Conservation (phyloP, 2,329 filamentous ascomycete species). For the Fusarium oligoseptatum region DNA sequence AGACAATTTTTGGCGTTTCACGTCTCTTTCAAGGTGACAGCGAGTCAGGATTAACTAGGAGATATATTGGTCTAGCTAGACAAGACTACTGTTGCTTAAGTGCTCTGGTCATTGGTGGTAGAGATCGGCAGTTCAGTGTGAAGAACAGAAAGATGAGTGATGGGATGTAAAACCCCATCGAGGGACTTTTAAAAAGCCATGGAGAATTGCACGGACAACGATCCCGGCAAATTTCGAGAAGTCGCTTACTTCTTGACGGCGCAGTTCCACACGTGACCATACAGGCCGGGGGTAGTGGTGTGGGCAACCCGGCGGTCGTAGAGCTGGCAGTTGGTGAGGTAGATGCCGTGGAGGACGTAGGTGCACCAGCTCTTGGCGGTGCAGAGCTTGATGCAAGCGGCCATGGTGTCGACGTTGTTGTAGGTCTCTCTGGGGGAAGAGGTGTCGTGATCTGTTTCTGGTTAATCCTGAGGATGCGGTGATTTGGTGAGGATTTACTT, state of each 20-base stretch:
- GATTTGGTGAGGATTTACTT: not conserved
- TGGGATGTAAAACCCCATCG: not conserved
- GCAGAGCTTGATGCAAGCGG: constrained; percentile 3
- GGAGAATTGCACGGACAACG: not conserved
- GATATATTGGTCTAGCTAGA: not conserved
- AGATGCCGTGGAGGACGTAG: not conserved
- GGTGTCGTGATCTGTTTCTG: not conserved
- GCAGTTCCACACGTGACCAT: not conserved
- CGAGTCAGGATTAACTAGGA: not conserved
- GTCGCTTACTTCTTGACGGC: constrained; percentile 1
- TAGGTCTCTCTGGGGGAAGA: not conserved
- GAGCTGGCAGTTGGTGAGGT: not conserved
- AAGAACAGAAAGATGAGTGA: not conserved
- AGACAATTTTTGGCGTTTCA: not conserved
- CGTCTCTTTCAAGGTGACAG: not conserved
- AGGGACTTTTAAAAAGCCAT: not conserved
- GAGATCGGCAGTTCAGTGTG: not conserved
- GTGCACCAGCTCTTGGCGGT: not conserved
- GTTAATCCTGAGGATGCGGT: not conserved
- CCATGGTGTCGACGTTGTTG: not conserved
- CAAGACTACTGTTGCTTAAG: not conserved
- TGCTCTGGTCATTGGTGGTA: not conserved
- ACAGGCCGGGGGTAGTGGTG: not conserved
- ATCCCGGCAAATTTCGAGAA: not conserved
- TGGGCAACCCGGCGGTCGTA: not conserved